Percentiles rank a stretch among this genome's conserved stretches.
Conservation (phyloP, 2,329 filamentous ascomycete genomes). For the Colletotrichum spaethianum region DNA sequence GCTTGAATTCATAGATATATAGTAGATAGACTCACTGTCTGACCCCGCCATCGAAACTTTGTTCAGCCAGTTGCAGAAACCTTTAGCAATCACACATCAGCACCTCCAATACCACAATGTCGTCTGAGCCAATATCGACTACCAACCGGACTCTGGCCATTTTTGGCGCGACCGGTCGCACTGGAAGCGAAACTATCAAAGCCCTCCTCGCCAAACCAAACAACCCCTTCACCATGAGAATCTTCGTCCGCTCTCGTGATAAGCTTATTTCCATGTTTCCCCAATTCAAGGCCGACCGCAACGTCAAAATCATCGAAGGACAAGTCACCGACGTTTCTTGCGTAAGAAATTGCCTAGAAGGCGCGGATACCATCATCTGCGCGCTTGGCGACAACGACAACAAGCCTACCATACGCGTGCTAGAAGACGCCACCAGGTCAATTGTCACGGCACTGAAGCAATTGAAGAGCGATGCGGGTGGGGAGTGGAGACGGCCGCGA, state of each 20-base stretch:
- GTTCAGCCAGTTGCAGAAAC: too few species aligned
- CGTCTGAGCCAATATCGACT: background rate
- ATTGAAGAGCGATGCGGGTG: background rate
- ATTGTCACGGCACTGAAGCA: slow-evolving; percentile 21
- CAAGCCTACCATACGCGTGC: slow-evolving; percentile 10
- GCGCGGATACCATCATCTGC: slow-evolving; percentile 32
- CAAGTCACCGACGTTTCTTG: slow-evolving; percentile 26
- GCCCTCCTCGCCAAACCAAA: slow-evolving; percentile 13
- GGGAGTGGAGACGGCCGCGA: slow-evolving; percentile 9
- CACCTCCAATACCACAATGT: background rate
- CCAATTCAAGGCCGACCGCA: background rate
- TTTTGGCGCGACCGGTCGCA: slow-evolving; percentile 35
- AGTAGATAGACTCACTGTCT: background rate
- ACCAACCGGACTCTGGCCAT: slow-evolving; percentile 22
- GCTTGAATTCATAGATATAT: background rate
- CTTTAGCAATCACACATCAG: background rate
- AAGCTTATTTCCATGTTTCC: slow-evolving; percentile 21
- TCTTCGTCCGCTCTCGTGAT: slow-evolving; percentile 23
- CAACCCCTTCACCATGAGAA: background rate
- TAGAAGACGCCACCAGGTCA: slow-evolving; percentile 12
- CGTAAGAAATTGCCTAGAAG: slow-evolving; percentile 2
- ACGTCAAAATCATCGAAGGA: slow-evolving; percentile 22
- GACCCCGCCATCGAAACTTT: background rate
- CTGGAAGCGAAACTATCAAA: slow-evolving; percentile 33
- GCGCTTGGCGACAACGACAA: slow-evolving; percentile 36